A percentile compares a stretch with the other conserved stretches of the same genome.
Evolutionary conservation across 192 early-diverging fungal genomes (phyloP).

Genomic region (Coemansia sp.): DNA sequence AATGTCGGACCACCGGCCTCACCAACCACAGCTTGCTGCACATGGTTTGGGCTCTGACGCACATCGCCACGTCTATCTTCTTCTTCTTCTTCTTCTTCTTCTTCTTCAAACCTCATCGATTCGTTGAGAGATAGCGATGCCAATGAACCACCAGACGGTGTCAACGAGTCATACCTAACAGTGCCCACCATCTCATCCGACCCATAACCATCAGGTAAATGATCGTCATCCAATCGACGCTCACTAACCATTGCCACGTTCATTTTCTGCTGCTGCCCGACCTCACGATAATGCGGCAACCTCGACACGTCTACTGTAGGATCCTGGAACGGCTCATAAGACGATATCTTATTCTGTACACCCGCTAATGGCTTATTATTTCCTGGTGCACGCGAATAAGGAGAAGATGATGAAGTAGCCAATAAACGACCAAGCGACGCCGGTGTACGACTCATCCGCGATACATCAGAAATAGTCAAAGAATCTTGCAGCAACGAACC

Average conservation of each 20-base stretch:
- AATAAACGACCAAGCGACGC: too few relatives aligned
- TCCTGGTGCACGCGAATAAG: neutral
- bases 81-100: too few relatives aligned
- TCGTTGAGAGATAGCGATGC: slow-evolving; percentile 8
- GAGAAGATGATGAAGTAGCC: too few relatives aligned
- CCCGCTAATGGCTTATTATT: neutral
- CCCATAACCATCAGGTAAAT: neutral
- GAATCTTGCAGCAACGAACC: slow-evolving; percentile 46
- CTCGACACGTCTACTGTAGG: slow-evolving; percentile 43
- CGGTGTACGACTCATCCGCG: slow-evolving; percentile 11
- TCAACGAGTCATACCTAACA: slow-evolving; percentile 23
- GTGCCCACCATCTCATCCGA: slow-evolving; percentile 17
- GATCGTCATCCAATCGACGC: neutral
- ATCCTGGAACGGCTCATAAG: slow-evolving; percentile 53
- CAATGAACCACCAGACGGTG: slow-evolving; percentile 10
- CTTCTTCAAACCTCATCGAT: neutral
- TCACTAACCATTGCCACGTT: neutral
- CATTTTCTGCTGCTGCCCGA: slow-evolving; percentile 8
- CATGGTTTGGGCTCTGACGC: too few relatives aligned
- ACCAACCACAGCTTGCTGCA: too few relatives aligned
- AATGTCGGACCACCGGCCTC: slow-evolving; percentile 22
- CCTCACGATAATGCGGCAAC: slow-evolving; percentile 27
- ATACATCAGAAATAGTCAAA: slow-evolving; percentile 15
- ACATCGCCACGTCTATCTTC: too few relatives aligned
- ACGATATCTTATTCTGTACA: slow-evolving; percentile 8